Percentiles rank a stretch among this genome's conserved stretches.
These are phyloP conservation scores for Talaromyces sp. DNA, from an alignment of 2,329 filamentous ascomycete species.

Conservation along the genomic window DNA sequence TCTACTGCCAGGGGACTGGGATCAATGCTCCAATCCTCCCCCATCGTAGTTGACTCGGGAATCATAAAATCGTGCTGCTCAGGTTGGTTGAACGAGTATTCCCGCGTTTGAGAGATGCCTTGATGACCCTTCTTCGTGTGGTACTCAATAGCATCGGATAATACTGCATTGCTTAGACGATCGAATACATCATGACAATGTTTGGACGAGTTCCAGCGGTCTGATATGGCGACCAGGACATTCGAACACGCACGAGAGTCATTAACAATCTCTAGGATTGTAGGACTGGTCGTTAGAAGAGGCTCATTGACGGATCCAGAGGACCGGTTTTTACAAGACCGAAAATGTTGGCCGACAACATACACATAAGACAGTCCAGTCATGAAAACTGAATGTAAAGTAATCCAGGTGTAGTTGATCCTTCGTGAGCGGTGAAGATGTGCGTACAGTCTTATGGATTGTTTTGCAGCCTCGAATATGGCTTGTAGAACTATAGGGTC, in stretches of 20 bases:
- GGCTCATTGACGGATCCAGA: conserved; percentile 8
- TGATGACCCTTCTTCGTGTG: conserved; percentile 4
- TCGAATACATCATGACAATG: conserved; percentile 44
- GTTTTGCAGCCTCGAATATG: conserved; percentile 36
- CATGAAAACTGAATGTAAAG: conserved; percentile 47
- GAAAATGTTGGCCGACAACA: conserved; percentile 38
- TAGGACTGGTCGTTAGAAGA: conserved; percentile 29
- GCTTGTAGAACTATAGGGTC: conserved; percentile 28
- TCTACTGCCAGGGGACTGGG: conserved; percentile 31
- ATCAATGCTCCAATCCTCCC: too few relatives aligned
- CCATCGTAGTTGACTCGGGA: too few relatives aligned
- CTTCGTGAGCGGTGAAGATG: conserved; percentile 41
- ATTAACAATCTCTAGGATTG: conserved; percentile 42
- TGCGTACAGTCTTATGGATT: conserved; percentile 42
- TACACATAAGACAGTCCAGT: conserved; percentile 45
- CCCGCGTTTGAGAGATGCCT: conserved; percentile 6
- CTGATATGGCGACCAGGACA: conserved; percentile 42
- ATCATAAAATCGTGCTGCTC: too few relatives aligned
- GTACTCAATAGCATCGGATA: conserved; percentile 37
- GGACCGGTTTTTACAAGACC: conserved; percentile 19
- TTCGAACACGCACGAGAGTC: conserved; percentile 42
- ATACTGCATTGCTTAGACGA: conserved; percentile 39
- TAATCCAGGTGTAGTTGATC: conserved; percentile 36
- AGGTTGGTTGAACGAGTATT: too few relatives aligned
- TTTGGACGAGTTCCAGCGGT: conserved; percentile 38